Evolutionary conservation across 768 basidiomycete species (phyloP), one percentile per base, ranked within the genome.

Genomic region (Auricularia sp.): DNA sequence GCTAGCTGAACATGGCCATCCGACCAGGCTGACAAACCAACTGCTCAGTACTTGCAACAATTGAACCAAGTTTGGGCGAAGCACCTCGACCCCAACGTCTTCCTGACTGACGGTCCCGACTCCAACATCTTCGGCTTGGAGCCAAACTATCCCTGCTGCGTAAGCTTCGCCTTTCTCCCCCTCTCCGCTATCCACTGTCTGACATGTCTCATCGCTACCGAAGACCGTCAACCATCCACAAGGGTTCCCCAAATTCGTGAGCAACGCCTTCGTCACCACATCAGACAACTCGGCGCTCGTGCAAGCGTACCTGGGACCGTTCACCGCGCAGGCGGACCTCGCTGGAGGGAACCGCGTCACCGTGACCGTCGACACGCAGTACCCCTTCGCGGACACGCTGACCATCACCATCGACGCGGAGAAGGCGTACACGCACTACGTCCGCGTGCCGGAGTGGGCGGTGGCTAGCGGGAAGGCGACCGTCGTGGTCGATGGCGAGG

Each of bases 41-140:
- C 2, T 8, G 39, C 39, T 42, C 39, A 42, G 39, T 85, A 84
- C 67, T 71, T 84, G 18, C 84, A 84, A 65, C 79, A 84, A 67
- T 79, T 82, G 69, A 85, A 83, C 67, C 83, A 84, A 68, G 79
- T 84, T 43, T 80, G 80, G 1, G 76, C 81, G 14, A 77, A 80
- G 72, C 83, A 83, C 67, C 84, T 83, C 82, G 79, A 73, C 16
- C 79, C 77, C 80, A 78, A 83, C 64, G 81, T 81, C 1, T 83
- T 83, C 77, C 79, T 81, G 0, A 74, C 74, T 53, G 81, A 82
- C 66, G 81, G 80, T 79, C 80, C 79, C 10, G 81, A 81, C 68
- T 79, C 79, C 0, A 80, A 80, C 66, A 80, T 83, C 16, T 81
- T 82, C 64, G 80, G 81, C 1, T 72, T 83, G 3, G 65, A 43